Base-by-base conservation (phyloP, 768 basidiomycete genomes). In the Termitomyces sp. region DNA sequence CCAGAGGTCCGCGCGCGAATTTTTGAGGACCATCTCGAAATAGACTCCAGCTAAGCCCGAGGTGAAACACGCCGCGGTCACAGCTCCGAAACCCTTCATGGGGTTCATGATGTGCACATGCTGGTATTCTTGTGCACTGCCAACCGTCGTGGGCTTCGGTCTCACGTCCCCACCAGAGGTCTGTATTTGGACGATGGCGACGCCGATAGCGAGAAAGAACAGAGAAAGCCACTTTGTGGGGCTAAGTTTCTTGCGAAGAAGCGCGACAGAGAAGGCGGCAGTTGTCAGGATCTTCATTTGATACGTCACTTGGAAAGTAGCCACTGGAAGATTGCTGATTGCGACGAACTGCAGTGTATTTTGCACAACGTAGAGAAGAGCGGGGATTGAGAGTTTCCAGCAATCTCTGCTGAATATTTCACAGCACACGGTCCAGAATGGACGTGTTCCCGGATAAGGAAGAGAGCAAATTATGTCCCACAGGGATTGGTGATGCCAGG, bases 201-300 rank as follows among this genome's bases (percentile, higher is more conserved):
- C 94, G 5, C 96, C 96, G 27, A 92, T 79, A 2, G 95, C 94
- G 41, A 99, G 78, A 71, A 94, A 85, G 69, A 94, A 79, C 10
- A 98, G 76, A 0, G 93, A 83, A 19, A 92, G 69, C 96, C 97
- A 98, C 68, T 98, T 94, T 2, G 79, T 78, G 0, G 79, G 71
- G 30, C 79, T 79, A 40, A 98, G 76, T 64, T 79, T 82, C 67
- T 79, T 90, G 41, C 93, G 85, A 16, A 96, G 82, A 58, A 98
- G 79, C 2, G 83, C 72, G 54, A 96, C 93, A 43, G 91, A 92
- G 70, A 95, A 95, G 50, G 89, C 92, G 21, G 94, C 95, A 16
- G 94, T 98, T 48, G 94, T 98, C 55, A 98, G 80, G 68, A 98
- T 98, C 72, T 98, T 98, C 94, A 98, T 95, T 73, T 98, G 94